phyloP scores from a whole-genome alignment of 805 yeast genomes.

The Pichia pseudocactophila region DNA sequence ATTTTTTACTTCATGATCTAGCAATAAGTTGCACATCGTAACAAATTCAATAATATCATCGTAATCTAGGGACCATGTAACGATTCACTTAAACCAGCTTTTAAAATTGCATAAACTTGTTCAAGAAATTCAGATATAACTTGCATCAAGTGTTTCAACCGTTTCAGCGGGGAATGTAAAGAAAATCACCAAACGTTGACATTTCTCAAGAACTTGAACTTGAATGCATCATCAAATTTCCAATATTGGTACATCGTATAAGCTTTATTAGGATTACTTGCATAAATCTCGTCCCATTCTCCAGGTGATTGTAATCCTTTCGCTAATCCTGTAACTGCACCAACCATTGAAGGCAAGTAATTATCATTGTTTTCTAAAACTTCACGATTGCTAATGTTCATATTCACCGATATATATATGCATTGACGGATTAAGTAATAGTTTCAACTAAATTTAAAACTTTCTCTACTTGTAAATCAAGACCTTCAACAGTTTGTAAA shows the following conservation, averaged over 20 bases:
- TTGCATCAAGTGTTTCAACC: neutral
- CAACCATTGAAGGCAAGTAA: conserved; percentile 46
- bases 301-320: conserved; percentile 57
- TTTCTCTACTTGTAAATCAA: conserved; percentile 32
- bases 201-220: conserved; percentile 27
- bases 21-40: conserved; percentile 25
- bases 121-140: conserved; percentile 45
- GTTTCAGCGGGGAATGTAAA: conserved; percentile 5
- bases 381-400: neutral
- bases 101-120: conserved; percentile 52
- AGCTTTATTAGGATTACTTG: conserved; percentile 23
- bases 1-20: conserved; percentile 30
- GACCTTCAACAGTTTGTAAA: conserved; percentile 44
- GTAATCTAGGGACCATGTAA: conserved; percentile 49
- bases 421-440: conserved; percentile 15
- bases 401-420: conserved; percentile 8
- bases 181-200: conserved; percentile 2
- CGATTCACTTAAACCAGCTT: conserved; percentile 54
- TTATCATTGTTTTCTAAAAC: conserved; percentile 27
- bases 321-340: conserved; percentile 62
- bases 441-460: conserved; percentile 18
- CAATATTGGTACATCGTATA: conserved; percentile 33
- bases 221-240: conserved; percentile 18
- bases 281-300: conserved; percentile 36
- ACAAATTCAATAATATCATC: conserved; percentile 34